Conservation (phyloP, 495 filamentous ascomycete species). For the Podospora pseudopauciseta region DNA sequence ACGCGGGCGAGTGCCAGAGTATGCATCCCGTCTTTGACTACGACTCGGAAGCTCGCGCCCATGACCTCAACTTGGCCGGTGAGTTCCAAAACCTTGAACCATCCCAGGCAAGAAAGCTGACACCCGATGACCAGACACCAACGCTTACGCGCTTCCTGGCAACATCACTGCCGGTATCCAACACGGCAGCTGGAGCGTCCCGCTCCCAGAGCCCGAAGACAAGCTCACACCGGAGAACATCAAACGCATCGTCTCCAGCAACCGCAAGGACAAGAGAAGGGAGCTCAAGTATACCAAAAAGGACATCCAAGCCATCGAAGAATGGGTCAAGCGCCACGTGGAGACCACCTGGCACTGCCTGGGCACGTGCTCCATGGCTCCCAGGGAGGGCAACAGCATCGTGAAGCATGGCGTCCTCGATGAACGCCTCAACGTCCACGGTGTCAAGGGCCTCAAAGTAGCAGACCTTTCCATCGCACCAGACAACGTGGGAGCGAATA, state of each 20-base stretch:
- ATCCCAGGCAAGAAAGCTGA: not conserved
- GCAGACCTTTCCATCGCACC: constrained; percentile 74
- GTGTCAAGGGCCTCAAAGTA: constrained; percentile 76
- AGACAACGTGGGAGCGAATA: constrained; percentile 80
- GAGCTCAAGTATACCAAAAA: constrained; percentile 63
- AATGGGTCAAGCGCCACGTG: constrained; percentile 73
- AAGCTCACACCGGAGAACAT: constrained; percentile 30
- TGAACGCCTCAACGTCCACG: constrained; percentile 75
- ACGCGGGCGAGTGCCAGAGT: constrained; percentile 69
- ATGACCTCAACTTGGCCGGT: constrained; percentile 64
- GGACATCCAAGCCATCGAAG: constrained; percentile 68
- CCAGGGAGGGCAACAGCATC: constrained; percentile 71
- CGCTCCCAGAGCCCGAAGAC: constrained; percentile 41
- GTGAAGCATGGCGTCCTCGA: constrained; percentile 79
- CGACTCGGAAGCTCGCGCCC: constrained; percentile 62
- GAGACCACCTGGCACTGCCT: constrained; percentile 77
- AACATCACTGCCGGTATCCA: constrained; percentile 69
- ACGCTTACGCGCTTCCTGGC: constrained; percentile 68
- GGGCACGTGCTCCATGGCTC: constrained; percentile 77
- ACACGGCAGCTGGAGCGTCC: constrained; percentile 50
- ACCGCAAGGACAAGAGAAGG: constrained; percentile 52
- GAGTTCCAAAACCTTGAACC: not conserved
- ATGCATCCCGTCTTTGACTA: constrained; percentile 66
- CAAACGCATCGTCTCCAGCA: constrained; percentile 46
- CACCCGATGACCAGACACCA: constrained; percentile 48